Evolutionary conservation across 2,329 filamentous ascomycete genomes (phyloP), one percentile per base, ranked within the genome.

Genomic region (Clonostachys rhizophaga): DNA sequence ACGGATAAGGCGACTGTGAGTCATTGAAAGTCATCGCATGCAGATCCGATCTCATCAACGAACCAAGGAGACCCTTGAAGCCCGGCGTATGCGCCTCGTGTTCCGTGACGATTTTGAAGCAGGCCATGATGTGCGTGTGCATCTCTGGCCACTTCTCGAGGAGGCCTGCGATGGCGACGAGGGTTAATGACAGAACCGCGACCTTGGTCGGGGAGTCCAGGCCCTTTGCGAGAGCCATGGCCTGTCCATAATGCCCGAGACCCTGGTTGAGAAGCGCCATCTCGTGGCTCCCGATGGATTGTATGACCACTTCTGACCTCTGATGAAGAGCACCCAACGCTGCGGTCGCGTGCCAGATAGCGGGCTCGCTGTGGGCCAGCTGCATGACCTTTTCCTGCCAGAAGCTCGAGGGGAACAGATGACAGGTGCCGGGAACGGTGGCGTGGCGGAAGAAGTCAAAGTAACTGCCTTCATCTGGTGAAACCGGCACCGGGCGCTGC

Each of bases 361-460:
- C 62, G 9, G 62, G 61, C 45, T 67, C 63, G 42, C 46, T 49
- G 46, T 66, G 62, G 0, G 65, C 62, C 3, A 64, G 50, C 54
- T 67, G 64, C 1, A 68, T 51, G 5, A 66, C 35, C 9, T 59
- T 54, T 8, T 50, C 48, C 9, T 52, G 56, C 65, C 65, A 68
- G 43, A 68, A 67, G 6, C 52, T 47, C 2, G 61, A 62, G 3
- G 59, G 59, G 35, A 61, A 55, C 20, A 63, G 57, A 0, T 53
- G 46, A 3, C 51, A 54, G 10, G 61, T 62, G 5, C 56, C 56
- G 2, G 58, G 54, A 1, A 54, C 60, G 0, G 65, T 65, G 13
- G 59, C 48, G 24, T 55, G 54, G 3, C 66, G 59, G 53, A 67
- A 68, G 44, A 66, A 58, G 48, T 68, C 66, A 18, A 68, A 68